Conservation (phyloP, 2,329 filamentous ascomycete genomes). For the Juglanconis oblonga region DNA sequence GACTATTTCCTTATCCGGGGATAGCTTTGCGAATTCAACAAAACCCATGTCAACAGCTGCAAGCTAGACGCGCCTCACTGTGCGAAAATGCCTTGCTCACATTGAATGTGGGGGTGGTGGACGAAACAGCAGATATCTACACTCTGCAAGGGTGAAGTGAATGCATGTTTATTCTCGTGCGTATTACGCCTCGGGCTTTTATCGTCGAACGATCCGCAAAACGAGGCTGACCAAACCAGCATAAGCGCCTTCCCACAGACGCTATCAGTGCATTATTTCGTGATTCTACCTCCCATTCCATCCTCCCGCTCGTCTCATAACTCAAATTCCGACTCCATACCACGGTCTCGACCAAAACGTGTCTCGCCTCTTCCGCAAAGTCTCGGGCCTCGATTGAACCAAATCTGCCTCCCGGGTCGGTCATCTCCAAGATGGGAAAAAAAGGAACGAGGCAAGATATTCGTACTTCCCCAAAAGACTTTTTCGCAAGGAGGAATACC, state of each 20-base stretch:
- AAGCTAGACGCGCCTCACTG: too few relatives aligned
- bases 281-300: not conserved
- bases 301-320: not conserved
- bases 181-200: slow-evolving; percentile 4
- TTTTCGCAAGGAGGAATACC: not conserved
- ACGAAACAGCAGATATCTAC: too few relatives aligned
- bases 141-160: too few relatives aligned
- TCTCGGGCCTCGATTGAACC: not conserved
- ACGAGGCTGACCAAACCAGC: not conserved
- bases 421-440: not conserved
- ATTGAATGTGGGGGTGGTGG: too few relatives aligned
- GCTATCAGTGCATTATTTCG: not conserved
- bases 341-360: not conserved
- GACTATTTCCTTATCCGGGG: too few relatives aligned
- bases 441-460: not conserved
- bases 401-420: not conserved
- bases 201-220: not conserved
- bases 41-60: too few relatives aligned
- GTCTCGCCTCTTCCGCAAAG: not conserved
- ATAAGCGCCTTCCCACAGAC: not conserved
- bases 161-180: slow-evolving; percentile 18
- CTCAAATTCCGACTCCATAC: not conserved
- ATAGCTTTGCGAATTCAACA: too few relatives aligned
- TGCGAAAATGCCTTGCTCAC: too few relatives aligned
- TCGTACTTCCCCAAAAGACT: not conserved